Evolutionary conservation across 1,284 basidiomycete genomes (phyloP).

Genomic region (Cronartium quercuum): DNA sequence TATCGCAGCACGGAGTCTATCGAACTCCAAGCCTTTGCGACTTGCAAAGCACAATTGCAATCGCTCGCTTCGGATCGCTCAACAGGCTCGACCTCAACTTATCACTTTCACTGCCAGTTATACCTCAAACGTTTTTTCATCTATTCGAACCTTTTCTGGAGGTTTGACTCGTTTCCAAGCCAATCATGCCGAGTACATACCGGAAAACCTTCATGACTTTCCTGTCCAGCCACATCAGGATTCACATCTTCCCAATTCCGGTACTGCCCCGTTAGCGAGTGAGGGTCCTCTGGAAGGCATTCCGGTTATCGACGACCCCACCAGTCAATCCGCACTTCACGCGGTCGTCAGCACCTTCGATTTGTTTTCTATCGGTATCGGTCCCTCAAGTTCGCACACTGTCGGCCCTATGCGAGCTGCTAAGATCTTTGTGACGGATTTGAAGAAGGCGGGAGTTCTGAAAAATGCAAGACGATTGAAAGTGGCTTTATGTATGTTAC

Average conservation of each 20-base stretch:
- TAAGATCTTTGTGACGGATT: slow-evolving; percentile 47
- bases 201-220: background rate
- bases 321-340: slow-evolving; percentile 39
- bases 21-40: background rate
- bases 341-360: slow-evolving; percentile 50
- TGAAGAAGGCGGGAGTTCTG: slow-evolving; percentile 45
- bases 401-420: slow-evolving; percentile 49
- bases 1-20: background rate
- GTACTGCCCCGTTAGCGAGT: too few species aligned
- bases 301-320: background rate
- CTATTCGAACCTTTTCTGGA: background rate
- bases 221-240: background rate
- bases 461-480: slow-evolving; percentile 45
- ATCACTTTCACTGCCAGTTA: background rate
- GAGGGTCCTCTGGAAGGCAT: background rate
- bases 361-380: slow-evolving; percentile 49
- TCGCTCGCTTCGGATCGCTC: background rate
- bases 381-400: slow-evolving; percentile 44
- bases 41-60: background rate
- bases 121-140: background rate
- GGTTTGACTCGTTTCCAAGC: background rate
- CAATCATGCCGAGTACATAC: background rate
- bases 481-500: slow-evolving; percentile 44
- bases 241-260: background rate
- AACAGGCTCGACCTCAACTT: background rate